Conservation (phyloP, 179 eudicot genomes). For the Vitellaria paradoxa region DNA sequence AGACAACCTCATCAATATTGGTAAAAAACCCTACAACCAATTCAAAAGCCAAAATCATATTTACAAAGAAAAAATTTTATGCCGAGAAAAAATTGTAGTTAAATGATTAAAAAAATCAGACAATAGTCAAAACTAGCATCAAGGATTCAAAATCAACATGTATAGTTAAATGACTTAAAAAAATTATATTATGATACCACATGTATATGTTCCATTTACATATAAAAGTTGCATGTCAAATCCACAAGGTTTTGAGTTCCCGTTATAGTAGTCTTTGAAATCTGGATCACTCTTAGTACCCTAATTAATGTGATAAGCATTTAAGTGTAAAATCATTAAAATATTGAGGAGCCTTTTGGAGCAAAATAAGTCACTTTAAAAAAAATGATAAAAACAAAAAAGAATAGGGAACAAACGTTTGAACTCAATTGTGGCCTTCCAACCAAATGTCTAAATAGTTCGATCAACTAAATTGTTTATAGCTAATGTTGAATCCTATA, state of each 20-base stretch:
- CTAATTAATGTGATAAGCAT: constrained; percentile 64
- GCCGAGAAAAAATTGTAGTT: neutral
- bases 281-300: constrained; percentile 91
- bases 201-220: neutral
- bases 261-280: constrained; percentile 85
- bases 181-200: neutral
- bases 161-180: neutral
- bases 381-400: neutral
- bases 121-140: neutral
- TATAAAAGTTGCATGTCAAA: constrained; percentile 56
- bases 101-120: neutral
- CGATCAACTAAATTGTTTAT: constrained; percentile 69
- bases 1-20: neutral
- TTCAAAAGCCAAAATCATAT: neutral
- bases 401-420: constrained; percentile 57
- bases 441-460: constrained; percentile 78
- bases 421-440: constrained; percentile 85
- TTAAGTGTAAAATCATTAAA: constrained; percentile 20
- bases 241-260: constrained; percentile 93
- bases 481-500: constrained; percentile 78
- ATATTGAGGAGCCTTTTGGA: constrained; percentile 1
- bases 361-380: neutral
- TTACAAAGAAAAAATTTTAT: too few relatives aligned
- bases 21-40: neutral
- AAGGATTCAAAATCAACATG: neutral